Evolutionary conservation across 352 stramenopile genomes (phyloP).

Genomic region (Globisporangium yorkense): DNA sequence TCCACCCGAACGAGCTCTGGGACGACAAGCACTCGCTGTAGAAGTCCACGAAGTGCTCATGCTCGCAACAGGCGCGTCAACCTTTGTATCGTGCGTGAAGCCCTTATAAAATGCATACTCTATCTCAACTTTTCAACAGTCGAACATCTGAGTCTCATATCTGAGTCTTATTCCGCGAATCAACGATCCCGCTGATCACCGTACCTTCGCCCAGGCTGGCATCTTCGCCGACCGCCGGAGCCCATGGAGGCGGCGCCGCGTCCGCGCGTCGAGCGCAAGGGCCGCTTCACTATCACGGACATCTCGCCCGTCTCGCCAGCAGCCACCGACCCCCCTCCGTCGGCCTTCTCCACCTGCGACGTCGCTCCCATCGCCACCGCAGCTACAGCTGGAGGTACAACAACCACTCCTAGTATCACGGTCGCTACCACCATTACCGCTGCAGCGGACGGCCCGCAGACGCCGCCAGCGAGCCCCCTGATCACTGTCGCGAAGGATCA

Average conservation of each 20-base stretch:
- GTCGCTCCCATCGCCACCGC: neutral
- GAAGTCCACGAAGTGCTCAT: neutral
- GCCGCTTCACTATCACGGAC: conserved; percentile 81
- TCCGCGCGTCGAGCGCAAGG: conserved; percentile 62
- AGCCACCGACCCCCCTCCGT: conserved; percentile 17
- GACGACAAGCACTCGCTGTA: conserved; percentile 26
- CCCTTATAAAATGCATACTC: neutral
- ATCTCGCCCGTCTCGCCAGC: conserved; percentile 51
- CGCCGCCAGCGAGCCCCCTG: too few species aligned
- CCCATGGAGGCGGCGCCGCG: conserved; percentile 29
- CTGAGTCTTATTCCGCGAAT: neutral
- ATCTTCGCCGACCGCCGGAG: neutral
- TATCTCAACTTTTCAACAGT: neutral
- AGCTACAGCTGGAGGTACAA: neutral
- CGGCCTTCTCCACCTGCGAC: conserved; percentile 5
- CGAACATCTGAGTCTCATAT: neutral
- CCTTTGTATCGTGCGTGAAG: neutral
- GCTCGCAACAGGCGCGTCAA: neutral
- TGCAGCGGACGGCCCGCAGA: too few species aligned
- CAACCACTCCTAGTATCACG: neutral
- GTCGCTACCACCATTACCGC: neutral
- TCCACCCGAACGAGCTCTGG: conserved; percentile 72
- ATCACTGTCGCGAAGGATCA: too few species aligned
- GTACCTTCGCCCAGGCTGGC: too few species aligned
- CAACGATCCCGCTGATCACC: neutral